Evolutionary conservation across 1,284 basidiomycete genomes (phyloP).

Genomic region (Malassezia brasiliensis): DNA sequence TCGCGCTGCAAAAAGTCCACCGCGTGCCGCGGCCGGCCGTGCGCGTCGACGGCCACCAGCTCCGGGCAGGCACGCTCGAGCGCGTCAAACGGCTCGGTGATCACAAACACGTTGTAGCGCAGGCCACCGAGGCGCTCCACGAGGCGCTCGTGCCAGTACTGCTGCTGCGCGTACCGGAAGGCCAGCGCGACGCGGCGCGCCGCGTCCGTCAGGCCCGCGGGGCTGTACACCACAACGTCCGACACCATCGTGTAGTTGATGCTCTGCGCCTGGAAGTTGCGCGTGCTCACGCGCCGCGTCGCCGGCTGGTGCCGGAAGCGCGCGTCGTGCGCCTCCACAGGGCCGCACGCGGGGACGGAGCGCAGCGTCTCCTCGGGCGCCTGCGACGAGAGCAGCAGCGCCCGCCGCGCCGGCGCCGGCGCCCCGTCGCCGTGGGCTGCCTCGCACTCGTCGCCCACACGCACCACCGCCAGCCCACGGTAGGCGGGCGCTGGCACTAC

Average conservation of each 20-base stretch:
- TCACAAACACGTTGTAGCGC: slow-evolving; percentile 77
- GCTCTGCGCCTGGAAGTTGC: slow-evolving; percentile 49
- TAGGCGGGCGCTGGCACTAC: slow-evolving; percentile 32
- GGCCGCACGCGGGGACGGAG: not conserved
- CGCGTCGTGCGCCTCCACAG: not conserved
- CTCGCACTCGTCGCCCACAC: slow-evolving; percentile 25
- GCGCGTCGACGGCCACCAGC: slow-evolving; percentile 53
- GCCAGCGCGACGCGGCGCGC: slow-evolving; percentile 30
- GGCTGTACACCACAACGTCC: slow-evolving; percentile 72
- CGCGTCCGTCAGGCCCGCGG: slow-evolving; percentile 33
- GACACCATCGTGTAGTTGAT: slow-evolving; percentile 76
- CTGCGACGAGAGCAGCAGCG: slow-evolving; percentile 34
- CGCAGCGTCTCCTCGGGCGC: slow-evolving; percentile 27
- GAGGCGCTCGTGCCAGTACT: slow-evolving; percentile 50
- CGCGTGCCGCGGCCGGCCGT: slow-evolving; percentile 50
- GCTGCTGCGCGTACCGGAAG: slow-evolving; percentile 37
- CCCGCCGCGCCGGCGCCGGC: slow-evolving; percentile 19
- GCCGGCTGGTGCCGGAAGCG: slow-evolving; percentile 11
- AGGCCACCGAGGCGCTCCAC: slow-evolving; percentile 55
- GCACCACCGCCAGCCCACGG: slow-evolving; percentile 41
- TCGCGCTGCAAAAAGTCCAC: slow-evolving; percentile 57
- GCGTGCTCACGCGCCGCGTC: slow-evolving; percentile 27
- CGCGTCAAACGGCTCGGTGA: slow-evolving; percentile 57
- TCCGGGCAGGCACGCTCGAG: slow-evolving; percentile 53
- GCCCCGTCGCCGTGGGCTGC: not conserved